Evolutionary conservation across 2,329 filamentous ascomycete species (phyloP).

Genomic region (Talaromyces albobiverticillius): DNA sequence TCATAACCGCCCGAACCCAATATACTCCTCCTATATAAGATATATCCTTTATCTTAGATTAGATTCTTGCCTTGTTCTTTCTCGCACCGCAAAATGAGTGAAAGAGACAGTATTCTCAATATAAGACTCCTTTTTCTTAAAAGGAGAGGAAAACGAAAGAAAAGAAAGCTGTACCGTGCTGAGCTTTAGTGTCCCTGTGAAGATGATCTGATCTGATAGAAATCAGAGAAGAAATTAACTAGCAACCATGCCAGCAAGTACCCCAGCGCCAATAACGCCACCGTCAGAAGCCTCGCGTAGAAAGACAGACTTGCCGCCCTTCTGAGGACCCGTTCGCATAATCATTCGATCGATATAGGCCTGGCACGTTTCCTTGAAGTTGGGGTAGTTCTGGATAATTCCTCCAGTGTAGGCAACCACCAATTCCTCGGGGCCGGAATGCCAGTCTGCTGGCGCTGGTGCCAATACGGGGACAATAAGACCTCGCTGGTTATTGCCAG

Average conservation of each 20-base stretch:
- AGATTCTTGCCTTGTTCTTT: background rate
- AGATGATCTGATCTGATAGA: background rate
- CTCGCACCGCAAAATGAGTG: background rate
- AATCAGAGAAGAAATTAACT: background rate
- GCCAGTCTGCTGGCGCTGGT: slow-evolving; percentile 36
- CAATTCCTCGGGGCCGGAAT: slow-evolving; percentile 55
- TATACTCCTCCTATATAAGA: slow-evolving; percentile 8
- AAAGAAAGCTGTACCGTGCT: background rate
- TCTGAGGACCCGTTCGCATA: slow-evolving; percentile 43
- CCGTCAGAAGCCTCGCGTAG: slow-evolving; percentile 53
- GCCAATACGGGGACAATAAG: slow-evolving; percentile 38
- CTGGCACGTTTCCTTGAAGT: slow-evolving; percentile 69
- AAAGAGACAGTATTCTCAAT: too few species aligned
- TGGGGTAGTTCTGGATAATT: slow-evolving; percentile 75
- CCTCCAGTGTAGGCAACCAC: slow-evolving; percentile 78
- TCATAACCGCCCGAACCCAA: background rate
- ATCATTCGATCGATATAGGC: slow-evolving; percentile 60
- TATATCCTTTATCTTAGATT: slow-evolving; percentile 1
- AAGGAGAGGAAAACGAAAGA: too few species aligned
- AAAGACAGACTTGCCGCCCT: slow-evolving; percentile 50
- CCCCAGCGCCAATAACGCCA: slow-evolving; percentile 56
- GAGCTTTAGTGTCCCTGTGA: background rate
- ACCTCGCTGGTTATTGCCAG: slow-evolving; percentile 13
- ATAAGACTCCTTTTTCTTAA: too few species aligned
- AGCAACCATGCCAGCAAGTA: slow-evolving; percentile 50